A percentile compares a stretch with the other conserved stretches of the same genome.
Conservation (phyloP, 805 yeast genomes). For the Metschnikowia lochheadii region DNA sequence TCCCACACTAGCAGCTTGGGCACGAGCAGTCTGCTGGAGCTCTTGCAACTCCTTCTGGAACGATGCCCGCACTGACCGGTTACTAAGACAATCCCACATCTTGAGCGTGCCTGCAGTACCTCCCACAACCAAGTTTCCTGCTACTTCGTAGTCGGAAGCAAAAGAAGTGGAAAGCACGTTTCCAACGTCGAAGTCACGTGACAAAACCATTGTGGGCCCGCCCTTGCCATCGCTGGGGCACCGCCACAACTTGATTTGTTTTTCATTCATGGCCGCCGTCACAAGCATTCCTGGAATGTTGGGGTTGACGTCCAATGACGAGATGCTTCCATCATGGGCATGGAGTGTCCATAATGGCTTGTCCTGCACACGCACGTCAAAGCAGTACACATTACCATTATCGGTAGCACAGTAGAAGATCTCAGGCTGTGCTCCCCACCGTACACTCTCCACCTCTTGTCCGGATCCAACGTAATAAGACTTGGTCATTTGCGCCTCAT, state of each 20-base stretch:
- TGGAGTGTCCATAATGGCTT: slow-evolving; percentile 91
- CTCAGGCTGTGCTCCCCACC: slow-evolving; percentile 58
- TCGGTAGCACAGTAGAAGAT: slow-evolving; percentile 86
- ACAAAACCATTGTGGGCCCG: slow-evolving; percentile 81
- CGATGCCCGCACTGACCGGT: slow-evolving; percentile 67
- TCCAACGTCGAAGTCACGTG: slow-evolving; percentile 92
- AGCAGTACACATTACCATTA: slow-evolving; percentile 81
- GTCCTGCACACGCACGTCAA: slow-evolving; percentile 68
- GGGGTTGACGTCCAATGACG: slow-evolving; percentile 68
- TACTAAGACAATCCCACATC: slow-evolving; percentile 89
- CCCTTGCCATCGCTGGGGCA: slow-evolving; percentile 38
- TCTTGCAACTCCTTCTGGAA: slow-evolving; percentile 56
- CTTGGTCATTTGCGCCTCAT: slow-evolving; percentile 55
- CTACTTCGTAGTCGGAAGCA: slow-evolving; percentile 82
- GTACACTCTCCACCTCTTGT: slow-evolving; percentile 81
- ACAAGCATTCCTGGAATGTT: slow-evolving; percentile 69
- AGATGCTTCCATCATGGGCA: slow-evolving; percentile 94
- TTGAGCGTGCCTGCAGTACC: slow-evolving; percentile 83
- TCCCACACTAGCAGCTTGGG: slow-evolving; percentile 51
- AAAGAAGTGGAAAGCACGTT: slow-evolving; percentile 79
- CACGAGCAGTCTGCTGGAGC: slow-evolving; percentile 55
- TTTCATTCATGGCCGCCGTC: slow-evolving; percentile 91
- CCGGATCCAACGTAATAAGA: slow-evolving; percentile 58
- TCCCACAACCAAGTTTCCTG: slow-evolving; percentile 81
- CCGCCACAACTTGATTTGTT: slow-evolving; percentile 84